These are phyloP conservation scores for Dryas octopetala DNA, from an alignment of 306 rosid species.

Conservation along the genomic window DNA sequence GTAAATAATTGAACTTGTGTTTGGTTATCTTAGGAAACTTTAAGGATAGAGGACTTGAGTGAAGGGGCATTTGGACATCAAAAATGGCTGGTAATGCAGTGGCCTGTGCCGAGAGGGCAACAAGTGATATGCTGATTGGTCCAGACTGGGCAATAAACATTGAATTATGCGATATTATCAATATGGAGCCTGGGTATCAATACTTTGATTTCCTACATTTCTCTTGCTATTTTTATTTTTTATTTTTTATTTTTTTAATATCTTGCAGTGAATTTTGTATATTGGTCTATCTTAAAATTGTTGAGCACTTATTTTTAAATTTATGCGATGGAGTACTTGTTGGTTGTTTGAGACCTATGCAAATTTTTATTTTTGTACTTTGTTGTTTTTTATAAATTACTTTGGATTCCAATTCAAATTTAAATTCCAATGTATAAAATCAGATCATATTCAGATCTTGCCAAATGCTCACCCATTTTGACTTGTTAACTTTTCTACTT, in stretches of 20 bases:
- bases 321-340: not conserved
- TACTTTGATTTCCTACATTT: conserved; percentile 10
- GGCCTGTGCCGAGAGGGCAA: conserved; percentile 90
- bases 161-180: conserved; percentile 88
- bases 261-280: not conserved
- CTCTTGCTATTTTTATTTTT: not conserved
- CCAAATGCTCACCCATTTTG: not conserved
- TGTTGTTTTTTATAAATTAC: no score
- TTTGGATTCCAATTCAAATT: no score
- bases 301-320: not conserved
- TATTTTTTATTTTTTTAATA: not conserved
- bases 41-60: conserved; percentile 27
- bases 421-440: no score
- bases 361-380: no score
- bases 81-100: conserved; percentile 79
- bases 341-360: not conserved
- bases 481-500: not conserved
- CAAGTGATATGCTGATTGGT: conserved; percentile 89
- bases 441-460: no score
- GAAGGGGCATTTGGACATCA: conserved; percentile 5
- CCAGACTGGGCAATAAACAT: conserved; percentile 98
- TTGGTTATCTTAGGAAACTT: conserved; percentile 26
- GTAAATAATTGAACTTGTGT: conserved; percentile 14
- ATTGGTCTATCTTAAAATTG: not conserved
- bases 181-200: conserved; percentile 76